A percentile compares a stretch with the other conserved stretches of the same genome.
phyloP scores from a whole-genome alignment of 108 stramenopile genomes.

The Skeletonema marinoi region DNA sequence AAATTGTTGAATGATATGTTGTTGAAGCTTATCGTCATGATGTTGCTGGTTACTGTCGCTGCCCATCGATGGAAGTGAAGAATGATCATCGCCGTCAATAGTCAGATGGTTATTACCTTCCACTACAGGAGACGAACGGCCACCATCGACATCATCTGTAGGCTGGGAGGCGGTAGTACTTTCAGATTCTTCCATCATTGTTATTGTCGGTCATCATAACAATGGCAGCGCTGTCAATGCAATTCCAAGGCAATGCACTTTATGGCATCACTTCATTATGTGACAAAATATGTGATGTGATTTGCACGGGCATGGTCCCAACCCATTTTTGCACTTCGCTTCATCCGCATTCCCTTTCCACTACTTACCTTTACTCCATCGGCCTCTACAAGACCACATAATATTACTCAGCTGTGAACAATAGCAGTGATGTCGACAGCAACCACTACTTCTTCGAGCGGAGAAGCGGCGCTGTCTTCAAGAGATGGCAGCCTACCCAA shows the following conservation, averaged over 20 bases:
- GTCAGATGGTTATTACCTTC: background rate
- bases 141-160: background rate
- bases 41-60: background rate
- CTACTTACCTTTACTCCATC: too few relatives aligned
- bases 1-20: conserved; percentile 39
- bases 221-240: too few relatives aligned
- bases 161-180: background rate
- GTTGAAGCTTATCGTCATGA: background rate
- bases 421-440: background rate
- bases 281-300: too few relatives aligned
- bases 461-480: background rate
- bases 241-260: too few relatives aligned
- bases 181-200: background rate
- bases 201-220: background rate
- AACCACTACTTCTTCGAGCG: background rate
- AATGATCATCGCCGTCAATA: background rate
- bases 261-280: too few relatives aligned
- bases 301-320: too few relatives aligned
- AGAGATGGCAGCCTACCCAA: background rate
- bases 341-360: too few relatives aligned
- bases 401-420: too few relatives aligned
- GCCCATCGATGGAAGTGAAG: background rate
- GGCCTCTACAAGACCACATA: too few relatives aligned
- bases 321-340: too few relatives aligned
- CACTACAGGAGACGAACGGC: background rate